Percentiles rank a stretch among this genome's conserved stretches.
These are phyloP conservation scores for Mycena vitilis DNA, from an alignment of 768 basidiomycete species.

Conservation along the genomic window DNA sequence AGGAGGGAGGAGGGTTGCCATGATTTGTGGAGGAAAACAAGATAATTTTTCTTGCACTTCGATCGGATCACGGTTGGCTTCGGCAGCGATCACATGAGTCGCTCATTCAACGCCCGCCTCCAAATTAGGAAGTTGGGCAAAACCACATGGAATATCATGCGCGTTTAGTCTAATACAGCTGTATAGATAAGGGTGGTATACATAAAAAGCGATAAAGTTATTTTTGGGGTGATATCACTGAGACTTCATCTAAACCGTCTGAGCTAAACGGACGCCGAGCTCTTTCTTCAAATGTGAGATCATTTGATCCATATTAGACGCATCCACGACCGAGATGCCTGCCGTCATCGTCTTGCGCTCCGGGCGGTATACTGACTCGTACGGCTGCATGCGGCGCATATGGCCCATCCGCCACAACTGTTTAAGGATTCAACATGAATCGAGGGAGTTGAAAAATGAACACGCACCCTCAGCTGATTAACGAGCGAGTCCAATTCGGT, in stretches of 20 bases:
- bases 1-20: slow-evolving; percentile 90
- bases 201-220: no score
- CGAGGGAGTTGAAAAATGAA: not conserved
- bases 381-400: slow-evolving; percentile 25
- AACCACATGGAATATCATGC: no score
- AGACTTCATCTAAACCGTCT: slow-evolving; percentile 2
- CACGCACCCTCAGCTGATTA: slow-evolving; percentile 23
- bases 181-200: no score
- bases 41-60: slow-evolving; percentile 1
- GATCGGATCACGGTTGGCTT: not conserved
- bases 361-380: slow-evolving; percentile 25
- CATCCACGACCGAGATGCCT: slow-evolving; percentile 24
- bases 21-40: slow-evolving; percentile 41
- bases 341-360: slow-evolving; percentile 27
- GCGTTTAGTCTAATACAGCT: no score
- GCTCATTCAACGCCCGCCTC: slow-evolving; percentile 2
- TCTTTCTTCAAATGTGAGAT: slow-evolving; percentile 23
- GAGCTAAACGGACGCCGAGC: slow-evolving; percentile 6
- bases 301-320: slow-evolving; percentile 11
- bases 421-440: not conserved
- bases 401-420: slow-evolving; percentile 28
- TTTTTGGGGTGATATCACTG: not conserved
- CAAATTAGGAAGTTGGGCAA: slow-evolving; percentile 11
- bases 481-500: slow-evolving; percentile 22
- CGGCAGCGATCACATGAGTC: not conserved